A percentile compares a stretch with the other conserved stretches of the same genome.
phyloP scores from a whole-genome alignment of 225 moss, liverwort and hornwort species.

The Lunularia cruciata region DNA sequence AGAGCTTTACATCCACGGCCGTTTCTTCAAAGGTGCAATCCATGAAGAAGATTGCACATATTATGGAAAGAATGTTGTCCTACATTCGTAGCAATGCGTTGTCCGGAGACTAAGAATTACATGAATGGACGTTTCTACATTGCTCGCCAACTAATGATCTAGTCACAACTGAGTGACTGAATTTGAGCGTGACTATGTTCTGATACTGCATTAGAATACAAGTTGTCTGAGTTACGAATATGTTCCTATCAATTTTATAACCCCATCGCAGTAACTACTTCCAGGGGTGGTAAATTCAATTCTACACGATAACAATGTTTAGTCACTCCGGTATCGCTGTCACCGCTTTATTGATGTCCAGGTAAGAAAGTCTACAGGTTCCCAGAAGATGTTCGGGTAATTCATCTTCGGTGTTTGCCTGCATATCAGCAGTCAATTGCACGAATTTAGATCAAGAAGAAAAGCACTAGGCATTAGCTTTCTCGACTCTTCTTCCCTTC shows the following conservation, averaged over 20 bases:
- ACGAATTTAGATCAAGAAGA: neutral
- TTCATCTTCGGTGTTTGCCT: conserved; percentile 95
- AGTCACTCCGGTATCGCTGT: conserved; percentile 41
- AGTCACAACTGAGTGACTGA: no score
- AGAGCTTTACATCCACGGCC: no score
- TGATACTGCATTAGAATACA: neutral
- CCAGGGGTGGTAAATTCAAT: neutral
- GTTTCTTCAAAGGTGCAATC: no score
- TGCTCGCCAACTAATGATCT: no score
- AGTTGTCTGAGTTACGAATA: conserved; percentile 1
- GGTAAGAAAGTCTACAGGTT: conserved; percentile 79
- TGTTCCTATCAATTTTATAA: neutral
- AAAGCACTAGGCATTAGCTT: no score
- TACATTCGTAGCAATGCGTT: no score
- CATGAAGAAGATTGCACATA: no score
- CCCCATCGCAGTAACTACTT: neutral
- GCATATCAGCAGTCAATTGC: conserved; percentile 8
- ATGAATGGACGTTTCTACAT: no score
- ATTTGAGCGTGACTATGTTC: neutral
- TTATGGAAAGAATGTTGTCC: no score
- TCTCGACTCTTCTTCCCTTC: no score
- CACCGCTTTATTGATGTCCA: conserved; percentile 85
- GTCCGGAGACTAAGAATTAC: no score
- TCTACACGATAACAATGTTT: neutral
- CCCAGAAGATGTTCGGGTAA: conserved; percentile 88